These are phyloP conservation scores for Blastobotrys chiropterorum DNA, from an alignment of 805 yeast species.

Conservation along the genomic window DNA sequence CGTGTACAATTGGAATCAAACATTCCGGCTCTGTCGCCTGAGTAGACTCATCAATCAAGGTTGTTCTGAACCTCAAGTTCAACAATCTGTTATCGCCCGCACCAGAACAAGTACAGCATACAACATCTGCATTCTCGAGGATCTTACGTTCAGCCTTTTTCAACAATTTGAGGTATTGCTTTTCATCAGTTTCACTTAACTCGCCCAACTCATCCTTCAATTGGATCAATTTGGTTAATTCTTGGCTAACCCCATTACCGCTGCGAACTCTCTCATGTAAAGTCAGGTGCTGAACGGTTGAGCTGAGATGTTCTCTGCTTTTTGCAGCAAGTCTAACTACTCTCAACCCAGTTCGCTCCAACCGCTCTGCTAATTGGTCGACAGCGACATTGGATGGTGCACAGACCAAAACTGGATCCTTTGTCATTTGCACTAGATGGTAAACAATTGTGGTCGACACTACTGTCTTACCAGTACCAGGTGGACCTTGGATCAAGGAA, in stretches of 20 bases:
- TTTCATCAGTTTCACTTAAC: slow-evolving; percentile 49
- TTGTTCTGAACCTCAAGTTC: slow-evolving; percentile 58
- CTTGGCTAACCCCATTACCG: slow-evolving; percentile 21
- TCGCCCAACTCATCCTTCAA: slow-evolving; percentile 66
- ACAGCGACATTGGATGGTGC: slow-evolving; percentile 96
- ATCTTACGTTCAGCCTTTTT: slow-evolving; percentile 44
- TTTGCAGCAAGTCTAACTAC: slow-evolving; percentile 75
- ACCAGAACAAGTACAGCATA: slow-evolving; percentile 89
- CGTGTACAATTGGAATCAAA: slow-evolving; percentile 80
- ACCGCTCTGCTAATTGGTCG: slow-evolving; percentile 76
- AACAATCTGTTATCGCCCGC: slow-evolving; percentile 72
- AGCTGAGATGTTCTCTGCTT: slow-evolving; percentile 74
- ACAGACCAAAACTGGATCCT: slow-evolving; percentile 71
- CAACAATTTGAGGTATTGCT: slow-evolving; percentile 37
- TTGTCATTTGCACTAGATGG: slow-evolving; percentile 58
- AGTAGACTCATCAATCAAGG: slow-evolving; percentile 85
- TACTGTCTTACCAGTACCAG: slow-evolving; percentile 94
- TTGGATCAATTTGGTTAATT: slow-evolving; percentile 50
- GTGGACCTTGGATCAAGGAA: slow-evolving; percentile 89
- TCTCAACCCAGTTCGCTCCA: slow-evolving; percentile 61
- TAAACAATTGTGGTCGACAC: slow-evolving; percentile 85
- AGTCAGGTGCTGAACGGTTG: slow-evolving; percentile 51
- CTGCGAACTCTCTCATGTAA: slow-evolving; percentile 48
- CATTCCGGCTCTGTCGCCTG: slow-evolving; percentile 93
- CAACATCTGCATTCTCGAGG: slow-evolving; percentile 60